Base-by-base conservation (phyloP, 192 early-diverging fungal genomes). In the Backusella tarrabulga region DNA sequence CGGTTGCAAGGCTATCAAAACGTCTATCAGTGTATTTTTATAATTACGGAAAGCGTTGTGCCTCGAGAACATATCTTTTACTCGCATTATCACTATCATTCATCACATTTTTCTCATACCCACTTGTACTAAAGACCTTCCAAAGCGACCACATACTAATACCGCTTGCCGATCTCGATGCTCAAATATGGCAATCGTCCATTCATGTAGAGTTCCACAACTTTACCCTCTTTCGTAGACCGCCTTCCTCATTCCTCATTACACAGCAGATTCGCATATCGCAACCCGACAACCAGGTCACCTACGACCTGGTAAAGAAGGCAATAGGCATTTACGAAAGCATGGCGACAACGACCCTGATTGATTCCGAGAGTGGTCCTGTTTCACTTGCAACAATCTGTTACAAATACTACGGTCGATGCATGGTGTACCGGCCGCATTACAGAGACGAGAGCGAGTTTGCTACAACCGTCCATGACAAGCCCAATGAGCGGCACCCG, bases 351-450 rank as follows among this genome's bases (percentile, higher is more conserved):
- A 71, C 75, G 0, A 66, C 68, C n/a, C 17, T 50, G 19, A 12
- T 75, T 29, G 9, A 21, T 3, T 1, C 50, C 15, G 41, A 70
- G 9, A 3, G 17, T 3, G 38, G 68, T 0, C 71, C 54, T 1
- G 42, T 34, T 3, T 80, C 70, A 19, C 34, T 80, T 14, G 26
- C 69, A 17, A 40, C 71, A 2, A 76, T 79, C 17, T 79, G 78
- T 7, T 77, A 56, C 56, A 66, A 60, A 34, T 34, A 71, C 32
- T 67, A 75, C 26, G 76, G 75, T 0, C 74, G 46, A 34, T 93
- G 92, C 69, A 50, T 93, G 4, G 78, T 91, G 2, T 87, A 93
- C 73, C 89, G 90, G 84, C 60, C 72, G 1, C 52, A 32, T 12
- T 68, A 34, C n/a, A 72, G 23, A 14, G 35, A 68, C 3, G 67